Percentiles rank a stretch among this genome's conserved stretches.
Evolutionary conservation across 352 stramenopile species (phyloP).

Genomic region (Phytophthora boehmeriae): DNA sequence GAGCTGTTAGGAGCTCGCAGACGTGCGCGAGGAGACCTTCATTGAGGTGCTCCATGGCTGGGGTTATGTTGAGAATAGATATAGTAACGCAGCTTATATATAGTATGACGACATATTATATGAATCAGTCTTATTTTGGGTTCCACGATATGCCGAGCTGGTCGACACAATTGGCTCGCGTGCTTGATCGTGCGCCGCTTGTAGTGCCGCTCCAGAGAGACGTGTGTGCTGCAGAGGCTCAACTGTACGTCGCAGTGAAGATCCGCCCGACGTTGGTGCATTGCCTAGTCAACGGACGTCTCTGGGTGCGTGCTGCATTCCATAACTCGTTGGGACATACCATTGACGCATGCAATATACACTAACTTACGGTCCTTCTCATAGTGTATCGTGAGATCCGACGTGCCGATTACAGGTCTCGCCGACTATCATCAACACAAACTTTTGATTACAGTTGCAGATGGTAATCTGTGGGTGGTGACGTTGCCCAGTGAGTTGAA

Average conservation of each 20-base stretch:
- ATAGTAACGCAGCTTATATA: background rate
- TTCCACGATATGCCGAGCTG: background rate
- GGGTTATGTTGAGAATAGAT: too few species aligned
- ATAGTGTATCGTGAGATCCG: slow-evolving; percentile 53
- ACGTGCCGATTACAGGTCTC: slow-evolving; percentile 44
- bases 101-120: too few species aligned
- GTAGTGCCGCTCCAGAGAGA: slow-evolving; percentile 19
- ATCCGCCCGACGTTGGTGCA: slow-evolving; percentile 53
- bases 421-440: slow-evolving; percentile 21
- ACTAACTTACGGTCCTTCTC: background rate
- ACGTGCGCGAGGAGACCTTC: slow-evolving; percentile 59
- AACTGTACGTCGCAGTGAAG: slow-evolving; percentile 40
- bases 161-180: slow-evolving; percentile 40
- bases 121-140: too few species aligned
- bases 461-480: slow-evolving; percentile 60
- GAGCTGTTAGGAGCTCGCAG: slow-evolving; percentile 64
- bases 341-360: background rate
- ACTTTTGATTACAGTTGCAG: slow-evolving; percentile 40
- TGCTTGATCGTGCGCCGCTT: slow-evolving; percentile 42
- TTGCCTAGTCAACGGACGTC: slow-evolving; percentile 43
- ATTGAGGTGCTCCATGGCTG: slow-evolving; percentile 65
- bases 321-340: too few species aligned
- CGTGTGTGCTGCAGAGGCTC: background rate
- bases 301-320: slow-evolving; percentile 38
- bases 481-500: slow-evolving; percentile 30